Conservation (phyloP, 805 yeast genomes). For the Metschnikowia reukaufii region DNA sequence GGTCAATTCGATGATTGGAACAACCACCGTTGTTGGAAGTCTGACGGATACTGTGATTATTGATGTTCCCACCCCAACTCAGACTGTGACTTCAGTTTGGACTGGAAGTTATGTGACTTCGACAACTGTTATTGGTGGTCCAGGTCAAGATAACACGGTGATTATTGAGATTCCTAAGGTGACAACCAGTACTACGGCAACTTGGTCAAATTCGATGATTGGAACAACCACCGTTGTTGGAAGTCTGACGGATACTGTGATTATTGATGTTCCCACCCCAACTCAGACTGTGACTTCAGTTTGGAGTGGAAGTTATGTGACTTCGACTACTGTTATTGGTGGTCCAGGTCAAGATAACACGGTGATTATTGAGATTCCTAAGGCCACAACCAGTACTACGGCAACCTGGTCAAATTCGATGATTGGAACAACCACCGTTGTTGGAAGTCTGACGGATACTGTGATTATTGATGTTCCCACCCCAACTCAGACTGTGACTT, state of each 20-base stretch:
- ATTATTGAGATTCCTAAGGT: conserved; percentile 13
- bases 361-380: conserved; percentile 15
- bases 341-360: conserved; percentile 17
- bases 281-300: neutral
- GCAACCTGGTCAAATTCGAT: too few species aligned
- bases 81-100: conserved; percentile 12
- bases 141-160: conserved; percentile 11
- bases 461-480: too few species aligned
- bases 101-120: conserved; percentile 8
- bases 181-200: conserved; percentile 13
- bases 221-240: conserved; percentile 2
- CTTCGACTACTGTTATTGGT: neutral
- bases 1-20: conserved; percentile 6
- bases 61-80: conserved; percentile 15
- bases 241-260: neutral
- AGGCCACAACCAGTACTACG: neutral
- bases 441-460: too few species aligned
- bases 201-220: conserved; percentile 12
- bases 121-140: conserved; percentile 6
- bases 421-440: too few species aligned
- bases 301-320: neutral
- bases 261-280: conserved; percentile 2
- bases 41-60: conserved; percentile 6
- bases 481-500: too few species aligned
- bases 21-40: too few species aligned